Percentiles rank a stretch among this genome's conserved stretches.
Evolutionary conservation across 495 filamentous ascomycete species (phyloP).

Genomic region (Hypoxylon trugodes): DNA sequence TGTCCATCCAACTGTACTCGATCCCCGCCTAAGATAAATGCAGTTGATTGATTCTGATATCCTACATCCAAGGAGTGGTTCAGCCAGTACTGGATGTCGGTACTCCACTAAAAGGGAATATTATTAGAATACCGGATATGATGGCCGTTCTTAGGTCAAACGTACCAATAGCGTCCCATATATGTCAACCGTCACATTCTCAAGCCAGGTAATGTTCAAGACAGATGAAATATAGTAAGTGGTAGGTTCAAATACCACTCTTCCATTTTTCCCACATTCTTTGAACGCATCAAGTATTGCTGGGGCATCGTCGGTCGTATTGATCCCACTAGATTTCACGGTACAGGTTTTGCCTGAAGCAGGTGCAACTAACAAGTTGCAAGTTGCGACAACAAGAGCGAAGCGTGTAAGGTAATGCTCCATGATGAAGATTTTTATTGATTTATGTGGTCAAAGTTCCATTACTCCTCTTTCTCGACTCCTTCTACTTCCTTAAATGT

Average conservation of each 20-base stretch:
- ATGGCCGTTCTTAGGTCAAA: too few species aligned
- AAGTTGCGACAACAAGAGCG: not conserved
- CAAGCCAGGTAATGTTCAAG: slow-evolving; percentile 6
- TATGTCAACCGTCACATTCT: not conserved
- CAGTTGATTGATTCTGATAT: slow-evolving; percentile 1
- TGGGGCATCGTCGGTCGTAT: slow-evolving; percentile 1
- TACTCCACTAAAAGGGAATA: not conserved
- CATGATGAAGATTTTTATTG: not conserved
- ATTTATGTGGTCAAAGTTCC: too few species aligned
- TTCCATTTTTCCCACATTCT: not conserved
- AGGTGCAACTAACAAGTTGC: not conserved
- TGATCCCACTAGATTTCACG: not conserved
- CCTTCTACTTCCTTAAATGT: too few species aligned
- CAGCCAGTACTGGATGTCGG: slow-evolving; percentile 1
- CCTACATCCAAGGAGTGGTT: slow-evolving; percentile 3
- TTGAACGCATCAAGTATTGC: not conserved
- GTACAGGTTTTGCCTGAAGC: not conserved
- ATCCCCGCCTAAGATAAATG: not conserved
- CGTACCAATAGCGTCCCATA: not conserved
- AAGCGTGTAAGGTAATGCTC: not conserved
- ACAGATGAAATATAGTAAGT: slow-evolving; percentile 1
- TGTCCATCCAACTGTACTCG: not conserved
- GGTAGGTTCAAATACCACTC: not conserved
- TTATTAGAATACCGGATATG: not conserved
- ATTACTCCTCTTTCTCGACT: too few species aligned